Evolutionary conservation across 2,329 filamentous ascomycete genomes (phyloP).

Genomic region (Ceratocystis destructans): DNA sequence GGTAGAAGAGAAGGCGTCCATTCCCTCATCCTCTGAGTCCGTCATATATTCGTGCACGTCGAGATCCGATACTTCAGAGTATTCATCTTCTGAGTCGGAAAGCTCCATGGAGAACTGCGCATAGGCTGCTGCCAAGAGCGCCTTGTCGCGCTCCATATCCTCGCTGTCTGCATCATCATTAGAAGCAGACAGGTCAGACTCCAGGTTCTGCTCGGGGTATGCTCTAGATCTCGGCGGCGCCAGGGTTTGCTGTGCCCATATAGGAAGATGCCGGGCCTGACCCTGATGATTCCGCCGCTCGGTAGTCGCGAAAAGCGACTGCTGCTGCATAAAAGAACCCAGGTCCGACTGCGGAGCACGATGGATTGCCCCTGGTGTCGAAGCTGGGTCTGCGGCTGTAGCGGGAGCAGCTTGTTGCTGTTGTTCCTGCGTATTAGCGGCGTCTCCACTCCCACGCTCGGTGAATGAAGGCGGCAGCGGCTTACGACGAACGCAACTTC

Average conservation of each 20-base stretch:
- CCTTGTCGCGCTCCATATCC: conserved; percentile 25
- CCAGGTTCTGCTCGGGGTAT: neutral
- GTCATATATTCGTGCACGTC: conserved; percentile 26
- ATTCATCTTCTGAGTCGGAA: conserved; percentile 47
- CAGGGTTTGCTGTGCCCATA: neutral
- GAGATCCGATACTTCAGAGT: conserved; percentile 39
- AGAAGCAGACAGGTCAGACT: conserved; percentile 22
- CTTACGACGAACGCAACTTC: conserved; percentile 14
- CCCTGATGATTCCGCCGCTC: conserved; percentile 5
- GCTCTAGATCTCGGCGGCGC: neutral
- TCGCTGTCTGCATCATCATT: conserved; percentile 24
- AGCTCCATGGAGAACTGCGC: conserved; percentile 46
- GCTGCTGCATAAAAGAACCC: neutral
- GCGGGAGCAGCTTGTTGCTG: neutral
- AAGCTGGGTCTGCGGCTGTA: neutral
- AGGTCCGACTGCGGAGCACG: neutral
- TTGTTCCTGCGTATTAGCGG: neutral
- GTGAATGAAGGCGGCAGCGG: neutral
- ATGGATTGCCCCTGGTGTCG: neutral
- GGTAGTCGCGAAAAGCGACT: conserved; percentile 10
- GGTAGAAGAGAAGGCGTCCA: conserved; percentile 27
- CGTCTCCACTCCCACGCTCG: neutral
- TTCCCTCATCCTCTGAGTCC: conserved; percentile 13
- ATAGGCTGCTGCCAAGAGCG: conserved; percentile 24
- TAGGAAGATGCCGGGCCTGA: neutral